phyloP scores from a whole-genome alignment of 2,329 filamentous ascomycete species.

The Westerdykella aurantiaca region DNA sequence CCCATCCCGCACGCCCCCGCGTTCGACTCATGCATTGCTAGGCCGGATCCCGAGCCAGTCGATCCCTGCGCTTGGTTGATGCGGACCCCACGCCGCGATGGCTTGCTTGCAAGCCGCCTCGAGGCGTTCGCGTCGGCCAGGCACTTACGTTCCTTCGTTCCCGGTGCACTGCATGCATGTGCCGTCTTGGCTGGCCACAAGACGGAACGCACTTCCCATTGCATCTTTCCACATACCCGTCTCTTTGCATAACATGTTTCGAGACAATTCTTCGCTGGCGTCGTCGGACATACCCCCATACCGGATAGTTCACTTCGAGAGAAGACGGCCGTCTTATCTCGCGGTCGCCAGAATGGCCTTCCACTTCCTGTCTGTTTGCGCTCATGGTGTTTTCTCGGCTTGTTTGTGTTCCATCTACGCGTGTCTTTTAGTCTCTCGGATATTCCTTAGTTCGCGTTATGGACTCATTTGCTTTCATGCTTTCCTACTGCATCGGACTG shows the following conservation, averaged over 20 bases:
- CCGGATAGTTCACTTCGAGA: background rate
- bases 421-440: background rate
- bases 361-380: constrained; percentile 1
- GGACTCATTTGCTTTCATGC: background rate
- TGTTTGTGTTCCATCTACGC: constrained; percentile 1
- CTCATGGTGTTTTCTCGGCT: constrained; percentile 3
- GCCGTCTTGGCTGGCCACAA: constrained; percentile 32
- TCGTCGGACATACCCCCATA: constrained; percentile 8
- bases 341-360: constrained; percentile 5
- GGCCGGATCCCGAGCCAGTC: background rate
- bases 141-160: constrained; percentile 7
- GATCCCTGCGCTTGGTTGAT: background rate
- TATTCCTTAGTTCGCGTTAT: background rate
- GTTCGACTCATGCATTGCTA: constrained; percentile 21
- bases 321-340: background rate
- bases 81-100: no score
- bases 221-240: constrained; percentile 19
- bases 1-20: constrained; percentile 24
- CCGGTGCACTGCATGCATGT: constrained; percentile 6
- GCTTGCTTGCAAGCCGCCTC: constrained; percentile 8
- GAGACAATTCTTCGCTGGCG: constrained; percentile 15
- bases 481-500: constrained; percentile 1
- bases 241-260: constrained; percentile 29
- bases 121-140: background rate
- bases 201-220: constrained; percentile 20